phyloP scores from a whole-genome alignment of 805 yeast genomes.

The Saccharomycopsis fermentans region DNA sequence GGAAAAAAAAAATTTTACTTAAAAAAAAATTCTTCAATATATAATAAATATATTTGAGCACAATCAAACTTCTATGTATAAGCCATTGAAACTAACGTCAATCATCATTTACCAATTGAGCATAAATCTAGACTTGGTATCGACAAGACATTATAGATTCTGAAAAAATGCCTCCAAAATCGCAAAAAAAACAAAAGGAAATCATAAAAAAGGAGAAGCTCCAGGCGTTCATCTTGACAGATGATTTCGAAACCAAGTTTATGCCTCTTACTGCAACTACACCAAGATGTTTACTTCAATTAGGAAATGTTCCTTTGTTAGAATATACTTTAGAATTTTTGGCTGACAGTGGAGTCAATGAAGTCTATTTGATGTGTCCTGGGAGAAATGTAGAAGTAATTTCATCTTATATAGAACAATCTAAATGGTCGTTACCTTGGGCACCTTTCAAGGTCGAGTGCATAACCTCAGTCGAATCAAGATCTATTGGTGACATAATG shows the following conservation, averaged over 20 bases:
- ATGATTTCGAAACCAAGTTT: constrained; percentile 84
- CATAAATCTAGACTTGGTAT: no score
- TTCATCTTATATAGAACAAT: constrained; percentile 64
- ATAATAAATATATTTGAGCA: no score
- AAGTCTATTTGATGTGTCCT: constrained; percentile 83
- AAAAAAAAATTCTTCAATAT: background rate
- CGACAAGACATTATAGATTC: no score
- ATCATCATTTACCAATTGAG: no score
- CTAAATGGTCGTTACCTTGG: constrained; percentile 58
- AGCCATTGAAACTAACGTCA: no score
- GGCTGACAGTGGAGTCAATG: constrained; percentile 82
- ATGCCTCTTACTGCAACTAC: constrained; percentile 79
- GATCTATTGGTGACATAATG: constrained; percentile 96
- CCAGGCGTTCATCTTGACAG: constrained; percentile 92
- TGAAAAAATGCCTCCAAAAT: constrained; percentile 3
- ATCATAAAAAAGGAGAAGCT: constrained; percentile 60
- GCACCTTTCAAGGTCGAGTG: constrained; percentile 73
- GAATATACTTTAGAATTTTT: constrained; percentile 93
- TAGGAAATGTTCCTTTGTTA: constrained; percentile 87
- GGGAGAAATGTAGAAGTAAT: constrained; percentile 80
- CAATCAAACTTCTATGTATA: no score
- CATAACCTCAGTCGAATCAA: constrained; percentile 72
- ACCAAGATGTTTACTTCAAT: constrained; percentile 86
- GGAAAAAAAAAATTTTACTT: background rate
- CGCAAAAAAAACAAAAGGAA: constrained; percentile 20